These are phyloP conservation scores for Acaromyces ingoldii DNA, from an alignment of 1,284 basidiomycete genomes.

Conservation along the genomic window DNA sequence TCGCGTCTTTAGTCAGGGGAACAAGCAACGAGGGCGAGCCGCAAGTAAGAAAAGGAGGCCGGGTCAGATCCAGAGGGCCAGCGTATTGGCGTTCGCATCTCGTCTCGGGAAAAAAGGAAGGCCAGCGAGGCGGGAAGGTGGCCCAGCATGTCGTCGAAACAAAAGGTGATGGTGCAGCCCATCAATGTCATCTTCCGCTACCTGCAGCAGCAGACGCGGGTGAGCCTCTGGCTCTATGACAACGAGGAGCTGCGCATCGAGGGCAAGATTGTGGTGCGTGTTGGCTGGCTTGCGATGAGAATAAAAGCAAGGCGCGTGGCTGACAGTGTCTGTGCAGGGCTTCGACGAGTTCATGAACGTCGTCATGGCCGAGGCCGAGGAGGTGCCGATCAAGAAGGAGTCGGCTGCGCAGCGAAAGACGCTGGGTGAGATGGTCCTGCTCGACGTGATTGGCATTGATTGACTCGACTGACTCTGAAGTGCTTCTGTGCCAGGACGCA, in stretches of 20 bases:
- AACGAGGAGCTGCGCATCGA: slow-evolving; percentile 95
- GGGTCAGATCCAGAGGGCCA: no score
- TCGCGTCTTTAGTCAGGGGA: no score
- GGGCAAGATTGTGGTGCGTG: slow-evolving; percentile 71
- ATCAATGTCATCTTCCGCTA: slow-evolving; percentile 97
- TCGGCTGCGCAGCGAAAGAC: slow-evolving; percentile 33
- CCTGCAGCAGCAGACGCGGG: slow-evolving; percentile 82
- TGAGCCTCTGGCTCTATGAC: slow-evolving; percentile 94
- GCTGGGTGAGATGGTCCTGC: slow-evolving; percentile 5
- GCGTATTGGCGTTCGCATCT: not conserved
- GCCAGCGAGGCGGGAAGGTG: no score
- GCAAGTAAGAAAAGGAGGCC: no score
- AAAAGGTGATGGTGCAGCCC: slow-evolving; percentile 36
- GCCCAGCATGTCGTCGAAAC: slow-evolving; percentile 13
- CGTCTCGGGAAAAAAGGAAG: not conserved
- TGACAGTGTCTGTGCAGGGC: slow-evolving; percentile 57
- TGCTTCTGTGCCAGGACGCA: slow-evolving; percentile 10
- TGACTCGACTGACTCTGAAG: not conserved
- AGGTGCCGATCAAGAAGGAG: slow-evolving; percentile 62
- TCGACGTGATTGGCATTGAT: not conserved
- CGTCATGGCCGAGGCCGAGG: slow-evolving; percentile 88
- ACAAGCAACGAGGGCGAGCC: no score
- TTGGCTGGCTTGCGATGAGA: not conserved
- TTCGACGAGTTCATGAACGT: slow-evolving; percentile 99
- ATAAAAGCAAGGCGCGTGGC: not conserved